Evolutionary conservation across 2,329 filamentous ascomycete genomes (phyloP).

Genomic region (Trichoderma gracile): DNA sequence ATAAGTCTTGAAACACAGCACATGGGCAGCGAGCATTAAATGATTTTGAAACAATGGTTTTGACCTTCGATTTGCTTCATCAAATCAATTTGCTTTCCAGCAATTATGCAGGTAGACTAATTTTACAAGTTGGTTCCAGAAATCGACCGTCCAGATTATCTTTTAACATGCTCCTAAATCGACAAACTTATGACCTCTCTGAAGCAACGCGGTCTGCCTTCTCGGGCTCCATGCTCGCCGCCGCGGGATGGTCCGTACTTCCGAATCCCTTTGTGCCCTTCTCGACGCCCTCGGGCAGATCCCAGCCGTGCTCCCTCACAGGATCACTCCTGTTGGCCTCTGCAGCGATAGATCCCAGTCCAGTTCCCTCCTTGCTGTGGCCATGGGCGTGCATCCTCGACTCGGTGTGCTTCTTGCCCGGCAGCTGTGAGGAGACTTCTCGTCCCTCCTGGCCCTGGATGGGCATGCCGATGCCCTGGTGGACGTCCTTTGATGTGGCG

Average conservation of each 20-base stretch:
- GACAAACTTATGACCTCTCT: background rate
- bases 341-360: slow-evolving; percentile 44
- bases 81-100: too few species aligned
- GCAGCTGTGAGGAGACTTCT: slow-evolving; percentile 36
- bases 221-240: background rate
- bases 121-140: background rate
- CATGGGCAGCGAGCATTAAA: too few species aligned
- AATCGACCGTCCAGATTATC: too few species aligned
- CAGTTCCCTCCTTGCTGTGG: slow-evolving; percentile 39
- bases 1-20: too few species aligned
- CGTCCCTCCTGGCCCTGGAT: slow-evolving; percentile 44
- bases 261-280: slow-evolving; percentile 3
- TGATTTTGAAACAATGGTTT: too few species aligned
- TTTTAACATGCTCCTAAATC: too few species aligned
- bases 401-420: slow-evolving; percentile 37
- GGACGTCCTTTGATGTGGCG: slow-evolving; percentile 47
- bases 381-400: slow-evolving; percentile 32
- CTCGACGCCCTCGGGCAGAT: slow-evolving; percentile 22
- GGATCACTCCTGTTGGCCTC: slow-evolving; percentile 32
- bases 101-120: background rate
- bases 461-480: slow-evolving; percentile 48
- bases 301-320: slow-evolving; percentile 33
- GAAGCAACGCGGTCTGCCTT: slow-evolving; percentile 9
- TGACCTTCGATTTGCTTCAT: background rate
- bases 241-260: background rate